Conservation (phyloP, 2,329 filamentous ascomycete genomes). For the Trichophyton equinum region DNA sequence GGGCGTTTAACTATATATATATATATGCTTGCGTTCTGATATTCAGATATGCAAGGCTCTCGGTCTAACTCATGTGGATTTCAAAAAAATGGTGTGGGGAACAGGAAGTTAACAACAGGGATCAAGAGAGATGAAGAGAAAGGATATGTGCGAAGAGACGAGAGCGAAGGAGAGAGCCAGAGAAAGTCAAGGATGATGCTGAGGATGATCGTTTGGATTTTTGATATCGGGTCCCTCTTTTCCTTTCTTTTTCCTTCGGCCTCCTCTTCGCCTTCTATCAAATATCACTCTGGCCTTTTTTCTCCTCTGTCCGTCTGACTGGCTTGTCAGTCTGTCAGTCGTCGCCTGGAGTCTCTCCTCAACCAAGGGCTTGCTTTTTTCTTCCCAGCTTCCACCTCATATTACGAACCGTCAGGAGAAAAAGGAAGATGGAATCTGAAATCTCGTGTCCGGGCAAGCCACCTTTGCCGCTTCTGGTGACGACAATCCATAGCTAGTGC, state of each 20-base stretch:
- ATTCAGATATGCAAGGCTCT: not conserved
- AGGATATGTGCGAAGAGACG: too few species aligned
- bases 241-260: not conserved
- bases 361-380: not conserved
- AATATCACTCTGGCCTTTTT: too few species aligned
- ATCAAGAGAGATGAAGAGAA: not conserved
- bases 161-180: not conserved
- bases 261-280: not conserved
- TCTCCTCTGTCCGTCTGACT: too few species aligned
- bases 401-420: not conserved
- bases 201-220: not conserved
- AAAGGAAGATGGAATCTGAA: not conserved
- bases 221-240: not conserved
- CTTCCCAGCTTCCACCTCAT: not conserved
- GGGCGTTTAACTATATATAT: not conserved
- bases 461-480: conserved; percentile 1
- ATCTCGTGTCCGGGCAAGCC: conserved; percentile 2
- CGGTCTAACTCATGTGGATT: not conserved
- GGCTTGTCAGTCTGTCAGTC: not conserved
- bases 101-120: not conserved
- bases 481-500: conserved; percentile 1
- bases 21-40: not conserved
- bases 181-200: not conserved
- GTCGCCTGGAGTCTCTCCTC: not conserved
- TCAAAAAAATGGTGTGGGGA: not conserved